Evolutionary conservation across 495 filamentous ascomycete species (phyloP), one percentile per base, ranked within the genome.

Genomic region (Daldinia bambusicola): DNA sequence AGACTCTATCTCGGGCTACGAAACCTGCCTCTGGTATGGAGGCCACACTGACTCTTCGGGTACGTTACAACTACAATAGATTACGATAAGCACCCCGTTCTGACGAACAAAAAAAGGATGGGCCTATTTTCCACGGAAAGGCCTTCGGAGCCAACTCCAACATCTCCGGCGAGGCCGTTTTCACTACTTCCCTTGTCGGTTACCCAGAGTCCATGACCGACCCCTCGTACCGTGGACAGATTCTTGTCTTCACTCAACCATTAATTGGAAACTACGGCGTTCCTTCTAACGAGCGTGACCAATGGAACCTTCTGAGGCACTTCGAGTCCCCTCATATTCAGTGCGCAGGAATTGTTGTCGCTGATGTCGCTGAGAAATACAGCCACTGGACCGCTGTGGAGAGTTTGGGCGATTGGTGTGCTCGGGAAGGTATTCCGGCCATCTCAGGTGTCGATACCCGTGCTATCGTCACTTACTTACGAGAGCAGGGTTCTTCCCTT

Each of bases 151-250:
- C 94, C 70, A 92, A 93, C 78, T 86, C 90, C 75, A 97, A 95
- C 87, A 92, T 95, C 77, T 93, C 91, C 66, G 94, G 94, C 65
- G 94, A 98, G 81, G 94, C 94, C 50, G 93, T 97, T 74, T 97
- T 97, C 88, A 97, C 93, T 68, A 97, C 93, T 60, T 95, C 92
- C 31, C 85, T 94, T 64, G 94, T 97, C 66, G 94, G 93, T 66
- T 99, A 99, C 78, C 95, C 95, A 67, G 96, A 99, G 83, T 97
- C 95, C 50, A 89, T 99, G 88, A 98, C 95, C 76, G 96, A 98
- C 75, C 96, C 95, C 41, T 98, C 95, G 34, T 99, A 99, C 86
- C 94, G 96, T 72, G 96, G 96, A 50, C 96, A 99, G 84, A 98
- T 98, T 64, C 84, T 97, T 74, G 95, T 98, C 75, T 97, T 99